These are phyloP conservation scores for Acorus calamus DNA, from an alignment of 106 monocot species.

Conservation along the genomic window DNA sequence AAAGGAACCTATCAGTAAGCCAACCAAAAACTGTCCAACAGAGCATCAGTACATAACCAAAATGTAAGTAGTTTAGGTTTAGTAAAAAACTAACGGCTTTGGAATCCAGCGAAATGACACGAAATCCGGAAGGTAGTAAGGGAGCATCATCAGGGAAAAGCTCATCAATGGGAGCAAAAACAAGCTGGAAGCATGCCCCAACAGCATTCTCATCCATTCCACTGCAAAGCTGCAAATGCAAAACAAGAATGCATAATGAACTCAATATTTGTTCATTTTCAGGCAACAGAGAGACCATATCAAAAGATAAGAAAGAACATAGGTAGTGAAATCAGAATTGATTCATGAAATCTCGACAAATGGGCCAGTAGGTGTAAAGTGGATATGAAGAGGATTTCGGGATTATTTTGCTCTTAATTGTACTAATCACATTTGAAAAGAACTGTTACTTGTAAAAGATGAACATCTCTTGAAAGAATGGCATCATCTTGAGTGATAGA, in stretches of 20 bases:
- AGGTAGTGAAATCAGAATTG: too few relatives aligned
- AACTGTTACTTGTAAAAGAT: conserved; percentile 71
- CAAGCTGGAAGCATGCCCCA: conserved; percentile 75
- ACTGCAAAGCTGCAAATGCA: conserved; percentile 66
- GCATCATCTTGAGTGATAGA: conserved; percentile 47
- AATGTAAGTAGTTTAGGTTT: too few relatives aligned
- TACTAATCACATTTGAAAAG: neutral
- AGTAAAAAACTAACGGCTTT: conserved; percentile 49
- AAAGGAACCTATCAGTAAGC: too few relatives aligned
- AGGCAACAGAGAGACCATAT: too few relatives aligned
- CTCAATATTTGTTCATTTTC: too few relatives aligned
- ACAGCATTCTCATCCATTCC: conserved; percentile 84
- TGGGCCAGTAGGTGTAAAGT: too few relatives aligned
- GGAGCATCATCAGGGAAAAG: conserved; percentile 85
- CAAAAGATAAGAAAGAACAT: too few relatives aligned
- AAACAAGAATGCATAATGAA: neutral
- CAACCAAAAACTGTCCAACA: too few relatives aligned
- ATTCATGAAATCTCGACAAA: too few relatives aligned
- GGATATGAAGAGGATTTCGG: too few relatives aligned
- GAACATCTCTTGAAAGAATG: conserved; percentile 53
- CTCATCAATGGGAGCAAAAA: conserved; percentile 94
- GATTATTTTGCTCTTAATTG: neutral
- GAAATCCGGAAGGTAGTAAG: conserved; percentile 82
- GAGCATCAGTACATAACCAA: too few relatives aligned
- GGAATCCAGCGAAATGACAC: conserved; percentile 61